Conservation (phyloP, 371 early-diverging fungal genomes). For the Homolaphlyctis polyrhiza region DNA sequence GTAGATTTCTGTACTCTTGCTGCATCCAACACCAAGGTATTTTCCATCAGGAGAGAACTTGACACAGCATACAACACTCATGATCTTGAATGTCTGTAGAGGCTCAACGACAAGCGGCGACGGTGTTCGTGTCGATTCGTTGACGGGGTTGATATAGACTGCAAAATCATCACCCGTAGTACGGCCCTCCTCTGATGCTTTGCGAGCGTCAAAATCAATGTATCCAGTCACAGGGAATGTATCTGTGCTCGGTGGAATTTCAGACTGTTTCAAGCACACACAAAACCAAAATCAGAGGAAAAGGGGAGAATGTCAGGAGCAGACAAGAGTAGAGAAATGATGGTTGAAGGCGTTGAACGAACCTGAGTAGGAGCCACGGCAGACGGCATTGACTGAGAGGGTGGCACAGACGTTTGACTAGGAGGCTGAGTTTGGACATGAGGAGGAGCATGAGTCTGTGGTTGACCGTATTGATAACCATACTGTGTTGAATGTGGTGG, state of each 20-base stretch:
- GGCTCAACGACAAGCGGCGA: not conserved
- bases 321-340: too few relatives aligned
- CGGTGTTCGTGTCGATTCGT: not conserved
- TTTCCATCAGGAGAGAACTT: constrained; percentile 90
- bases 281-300: not conserved
- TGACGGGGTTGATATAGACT: not conserved
- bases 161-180: constrained; percentile 53
- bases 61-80: constrained; percentile 92
- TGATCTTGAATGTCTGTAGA: not conserved
- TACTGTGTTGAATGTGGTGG: not conserved
- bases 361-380: not conserved
- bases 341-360: not conserved
- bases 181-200: constrained; percentile 19
- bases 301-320: too few relatives aligned
- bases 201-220: constrained; percentile 2
- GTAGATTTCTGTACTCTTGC: constrained; percentile 84
- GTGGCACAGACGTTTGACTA: not conserved
- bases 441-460: not conserved
- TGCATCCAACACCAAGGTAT: constrained; percentile 93
- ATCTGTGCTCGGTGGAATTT: constrained; percentile 6
- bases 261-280: not conserved
- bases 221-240: not conserved
- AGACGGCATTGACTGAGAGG: not conserved
- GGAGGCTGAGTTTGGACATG: not conserved
- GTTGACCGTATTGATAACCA: not conserved